Evolutionary conservation across 1,284 basidiomycete genomes (phyloP).

Genomic region (Moniliella sp.): DNA sequence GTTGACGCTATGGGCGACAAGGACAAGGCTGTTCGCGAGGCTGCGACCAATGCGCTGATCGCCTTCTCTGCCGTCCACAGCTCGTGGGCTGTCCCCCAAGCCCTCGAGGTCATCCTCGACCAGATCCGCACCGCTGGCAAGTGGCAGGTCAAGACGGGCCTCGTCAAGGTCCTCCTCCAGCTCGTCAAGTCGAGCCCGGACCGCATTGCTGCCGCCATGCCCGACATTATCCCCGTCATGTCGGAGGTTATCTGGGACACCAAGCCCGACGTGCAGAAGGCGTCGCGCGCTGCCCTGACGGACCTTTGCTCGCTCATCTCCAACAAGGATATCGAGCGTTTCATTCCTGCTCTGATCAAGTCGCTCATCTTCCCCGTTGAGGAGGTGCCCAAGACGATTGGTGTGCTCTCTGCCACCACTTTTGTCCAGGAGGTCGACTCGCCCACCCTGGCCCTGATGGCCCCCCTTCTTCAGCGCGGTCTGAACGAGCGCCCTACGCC

Average conservation of each 20-base stretch:
- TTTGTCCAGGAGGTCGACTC: slow-evolving; percentile 99
- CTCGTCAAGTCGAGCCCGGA: slow-evolving; percentile 62
- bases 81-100: slow-evolving; percentile 63
- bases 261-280: slow-evolving; percentile 98
- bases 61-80: slow-evolving; percentile 61
- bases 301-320: slow-evolving; percentile 49
- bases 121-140: slow-evolving; percentile 91
- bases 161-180: slow-evolving; percentile 64
- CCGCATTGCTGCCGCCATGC: slow-evolving; percentile 75
- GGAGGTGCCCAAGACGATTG: slow-evolving; percentile 88
- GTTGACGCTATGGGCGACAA: slow-evolving; percentile 83
- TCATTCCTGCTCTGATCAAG: slow-evolving; percentile 70
- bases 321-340: slow-evolving; percentile 88
- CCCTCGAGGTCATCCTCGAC: slow-evolving; percentile 73
- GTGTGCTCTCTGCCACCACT: slow-evolving; percentile 90
- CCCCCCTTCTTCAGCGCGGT: slow-evolving; percentile 86
- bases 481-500: slow-evolving; percentile 38
- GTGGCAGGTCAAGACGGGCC: slow-evolving; percentile 94
- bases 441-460: slow-evolving; percentile 93
- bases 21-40: slow-evolving; percentile 59
- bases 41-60: slow-evolving; percentile 64
- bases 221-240: slow-evolving; percentile 85
- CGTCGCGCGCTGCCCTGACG: slow-evolving; percentile 75
- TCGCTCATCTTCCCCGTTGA: slow-evolving; percentile 96
- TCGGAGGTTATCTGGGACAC: slow-evolving; percentile 97